Evolutionary conservation across 306 rosid species (phyloP).

Genomic region (Trichosanthes cucumerina): DNA sequence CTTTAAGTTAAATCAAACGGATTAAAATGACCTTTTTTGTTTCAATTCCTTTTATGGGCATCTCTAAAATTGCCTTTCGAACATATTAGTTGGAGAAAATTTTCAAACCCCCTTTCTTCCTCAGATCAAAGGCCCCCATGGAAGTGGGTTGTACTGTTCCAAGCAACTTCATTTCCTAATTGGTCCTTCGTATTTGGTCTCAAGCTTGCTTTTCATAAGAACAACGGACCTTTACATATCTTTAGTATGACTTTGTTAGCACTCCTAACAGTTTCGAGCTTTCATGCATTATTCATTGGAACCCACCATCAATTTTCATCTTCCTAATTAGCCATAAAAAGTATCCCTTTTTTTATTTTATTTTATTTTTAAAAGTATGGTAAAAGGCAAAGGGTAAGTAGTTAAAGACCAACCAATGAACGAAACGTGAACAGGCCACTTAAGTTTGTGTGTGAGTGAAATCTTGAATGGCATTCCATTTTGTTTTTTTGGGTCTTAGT

Average conservation of each 20-base stretch:
- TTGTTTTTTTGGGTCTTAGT: background rate
- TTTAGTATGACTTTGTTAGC: too few relatives aligned
- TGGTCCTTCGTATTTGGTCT: too few relatives aligned
- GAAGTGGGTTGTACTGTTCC: background rate
- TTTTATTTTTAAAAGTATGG: background rate
- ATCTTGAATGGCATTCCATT: background rate
- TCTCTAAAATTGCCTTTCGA: conserved; percentile 9
- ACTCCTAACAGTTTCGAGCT: too few relatives aligned
- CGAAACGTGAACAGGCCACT: conserved; percentile 3
- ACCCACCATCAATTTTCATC: background rate
- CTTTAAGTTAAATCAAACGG: background rate
- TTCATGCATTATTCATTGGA: background rate
- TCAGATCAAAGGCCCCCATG: background rate
- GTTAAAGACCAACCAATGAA: conserved; percentile 6
- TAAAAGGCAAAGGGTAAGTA: background rate
- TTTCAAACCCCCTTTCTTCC: background rate
- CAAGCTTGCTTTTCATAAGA: too few relatives aligned
- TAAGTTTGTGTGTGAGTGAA: background rate
- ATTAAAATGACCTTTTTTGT: background rate
- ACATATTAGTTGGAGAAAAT: background rate
- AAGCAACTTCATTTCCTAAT: background rate
- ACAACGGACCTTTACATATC: too few relatives aligned
- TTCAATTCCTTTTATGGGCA: background rate
- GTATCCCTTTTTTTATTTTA: background rate
- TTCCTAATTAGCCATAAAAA: background rate